Conservation (phyloP, 108 stramenopile species). For the Fragilaria radians region DNA sequence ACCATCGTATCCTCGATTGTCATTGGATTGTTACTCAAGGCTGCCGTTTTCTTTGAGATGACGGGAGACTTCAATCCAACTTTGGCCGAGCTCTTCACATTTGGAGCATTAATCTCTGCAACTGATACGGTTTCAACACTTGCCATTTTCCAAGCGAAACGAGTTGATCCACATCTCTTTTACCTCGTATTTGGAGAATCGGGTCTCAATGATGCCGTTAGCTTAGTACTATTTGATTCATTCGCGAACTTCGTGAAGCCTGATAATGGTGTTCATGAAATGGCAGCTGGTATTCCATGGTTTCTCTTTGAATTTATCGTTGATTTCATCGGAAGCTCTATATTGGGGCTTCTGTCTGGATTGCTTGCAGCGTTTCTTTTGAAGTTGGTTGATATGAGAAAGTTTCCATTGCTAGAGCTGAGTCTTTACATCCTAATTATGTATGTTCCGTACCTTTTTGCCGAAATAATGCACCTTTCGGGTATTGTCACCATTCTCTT, state of each 20-base stretch:
- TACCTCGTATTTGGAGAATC: slow-evolving; percentile 87
- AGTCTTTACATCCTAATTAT: slow-evolving; percentile 49
- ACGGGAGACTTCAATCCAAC: slow-evolving; percentile 24
- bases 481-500: slow-evolving; percentile 89
- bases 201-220: slow-evolving; percentile 85
- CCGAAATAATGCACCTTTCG: slow-evolving; percentile 56
- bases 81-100: slow-evolving; percentile 58
- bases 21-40: slow-evolving; percentile 43
- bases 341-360: slow-evolving; percentile 51
- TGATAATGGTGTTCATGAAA: slow-evolving; percentile 21
- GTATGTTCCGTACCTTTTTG: slow-evolving; percentile 71
- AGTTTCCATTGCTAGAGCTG: slow-evolving; percentile 45
- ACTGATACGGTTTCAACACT: slow-evolving; percentile 86
- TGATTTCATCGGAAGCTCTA: slow-evolving; percentile 44
- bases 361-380: slow-evolving; percentile 44
- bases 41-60: slow-evolving; percentile 23
- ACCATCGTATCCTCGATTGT: slow-evolving; percentile 53
- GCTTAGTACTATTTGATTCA: slow-evolving; percentile 66
- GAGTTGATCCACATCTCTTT: slow-evolving; percentile 78
- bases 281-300: slow-evolving; percentile 23
- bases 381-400: slow-evolving; percentile 56
- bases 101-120: slow-evolving; percentile 76
- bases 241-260: slow-evolving; percentile 48
- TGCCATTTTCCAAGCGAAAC: slow-evolving; percentile 71
- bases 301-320: slow-evolving; percentile 52